Base-by-base conservation (phyloP, 1,284 basidiomycete genomes). In the Boletellus sp. region DNA sequence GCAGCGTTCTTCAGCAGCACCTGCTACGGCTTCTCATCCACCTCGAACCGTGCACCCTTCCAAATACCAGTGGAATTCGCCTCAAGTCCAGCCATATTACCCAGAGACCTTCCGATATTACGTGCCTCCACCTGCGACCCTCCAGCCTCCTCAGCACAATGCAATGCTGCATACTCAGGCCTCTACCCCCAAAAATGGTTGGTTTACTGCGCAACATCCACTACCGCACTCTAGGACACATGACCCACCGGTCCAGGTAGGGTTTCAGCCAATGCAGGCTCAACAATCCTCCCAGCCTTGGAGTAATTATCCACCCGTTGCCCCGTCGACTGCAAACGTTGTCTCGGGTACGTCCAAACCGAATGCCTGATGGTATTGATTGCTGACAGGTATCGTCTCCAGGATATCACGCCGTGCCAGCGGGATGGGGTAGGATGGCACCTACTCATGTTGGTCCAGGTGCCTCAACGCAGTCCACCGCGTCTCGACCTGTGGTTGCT, bases 321-420 rank as follows among this genome's bases (percentile, higher is more conserved):
- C 33, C 10, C n/a, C 26, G 3, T 41, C 52, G 11, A 24, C 28
- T 2, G 5, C 38, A 10, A 22, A 30, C 37, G 8, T 37, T 18
- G 10, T 37, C 8, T 35, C 50, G 32, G 51, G 65, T 68, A 22
- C 30, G 62, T 65, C 22, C 26, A 28, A 32, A 22, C 21, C 8
- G 11, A 12, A 41, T 47, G 8, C 13, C 4, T 33, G 3, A 38
- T 13, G 30, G 5, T 40, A 18, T 43, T 40, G 3, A 5, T 43
- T 22, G 5, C 44, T 58, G 28, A 62, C 24, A 26, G 28, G 22
- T 48, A 40, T 19, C 4, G 26, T 39, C 21, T 8, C 46, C 30
- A 44, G 50, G 47, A 39, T 46, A 61, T 38, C 13, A 58, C 24
- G 7, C 26, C 42, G 24, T 49, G 32, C 22, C 43, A 13, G 21